A percentile compares a stretch with the other conserved stretches of the same genome.
phyloP scores from a whole-genome alignment of 73 alveolate genomes.

The Paramecium tetraurelia region DNA sequence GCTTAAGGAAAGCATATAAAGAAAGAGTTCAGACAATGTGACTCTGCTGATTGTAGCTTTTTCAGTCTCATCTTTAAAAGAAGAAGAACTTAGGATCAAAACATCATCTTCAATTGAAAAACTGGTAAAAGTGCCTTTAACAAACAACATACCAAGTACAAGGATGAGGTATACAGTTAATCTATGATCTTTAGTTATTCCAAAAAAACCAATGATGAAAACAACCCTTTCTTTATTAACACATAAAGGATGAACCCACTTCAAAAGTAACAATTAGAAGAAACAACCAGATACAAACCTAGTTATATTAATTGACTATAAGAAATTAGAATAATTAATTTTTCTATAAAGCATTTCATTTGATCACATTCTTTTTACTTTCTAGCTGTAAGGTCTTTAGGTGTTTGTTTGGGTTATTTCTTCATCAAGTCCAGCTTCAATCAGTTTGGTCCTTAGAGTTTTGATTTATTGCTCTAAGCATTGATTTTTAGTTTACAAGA shows the following conservation, averaged over 20 bases:
- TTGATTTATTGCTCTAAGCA: not conserved
- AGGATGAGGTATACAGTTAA: not conserved
- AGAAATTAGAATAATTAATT: not conserved
- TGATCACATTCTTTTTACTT: not conserved
- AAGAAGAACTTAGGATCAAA: not conserved
- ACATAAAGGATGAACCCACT: not conserved
- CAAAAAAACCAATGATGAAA: slow-evolving; percentile 19
- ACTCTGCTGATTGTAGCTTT: slow-evolving; percentile 91
- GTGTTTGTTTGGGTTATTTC: not conserved
- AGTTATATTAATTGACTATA: not conserved
- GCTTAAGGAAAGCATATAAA: slow-evolving; percentile 80
- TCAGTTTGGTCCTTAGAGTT: not conserved
- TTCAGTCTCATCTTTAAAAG: not conserved
- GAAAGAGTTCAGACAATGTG: slow-evolving; percentile 93
- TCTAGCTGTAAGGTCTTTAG: not conserved
- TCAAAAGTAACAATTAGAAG: not conserved
- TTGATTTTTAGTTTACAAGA: not conserved
- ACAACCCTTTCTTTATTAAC: not conserved
- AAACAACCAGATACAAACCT: slow-evolving; percentile 1
- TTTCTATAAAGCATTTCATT: not conserved
- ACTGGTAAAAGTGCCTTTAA: not conserved
- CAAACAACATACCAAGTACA: not conserved
- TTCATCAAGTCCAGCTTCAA: not conserved
- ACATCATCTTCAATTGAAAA: not conserved
- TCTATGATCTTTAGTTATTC: not conserved